Evolutionary conservation across 345 rosid genomes (phyloP).

Genomic region (Populus davidiana): DNA sequence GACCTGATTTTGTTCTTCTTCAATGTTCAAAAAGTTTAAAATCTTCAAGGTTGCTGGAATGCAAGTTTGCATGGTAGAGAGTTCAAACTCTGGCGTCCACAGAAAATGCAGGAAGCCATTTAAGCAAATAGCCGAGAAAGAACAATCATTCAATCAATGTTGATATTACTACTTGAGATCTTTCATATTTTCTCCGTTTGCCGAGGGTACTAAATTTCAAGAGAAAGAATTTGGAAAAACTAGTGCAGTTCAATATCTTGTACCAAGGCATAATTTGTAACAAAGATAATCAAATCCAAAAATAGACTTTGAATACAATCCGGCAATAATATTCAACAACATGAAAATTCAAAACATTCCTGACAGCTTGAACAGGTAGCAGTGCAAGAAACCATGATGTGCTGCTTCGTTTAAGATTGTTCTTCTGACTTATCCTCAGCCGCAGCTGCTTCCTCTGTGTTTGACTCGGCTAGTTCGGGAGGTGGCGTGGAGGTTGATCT

Average conservation of each 20-base stretch:
- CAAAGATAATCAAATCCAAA: neutral
- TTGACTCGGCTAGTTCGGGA: conserved; percentile 42
- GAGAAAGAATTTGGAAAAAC: neutral
- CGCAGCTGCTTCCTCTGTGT: neutral
- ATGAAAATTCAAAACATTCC: neutral
- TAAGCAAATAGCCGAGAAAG: neutral
- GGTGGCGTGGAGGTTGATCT: conserved; percentile 53
- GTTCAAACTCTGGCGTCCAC: neutral
- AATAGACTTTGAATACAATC: neutral
- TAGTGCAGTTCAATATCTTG: neutral
- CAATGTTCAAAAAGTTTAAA: no score
- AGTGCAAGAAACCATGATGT: neutral
- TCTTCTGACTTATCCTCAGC: conserved; percentile 9
- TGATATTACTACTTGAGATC: neutral
- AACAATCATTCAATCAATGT: no score
- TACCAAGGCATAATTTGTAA: neutral
- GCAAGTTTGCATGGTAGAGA: neutral
- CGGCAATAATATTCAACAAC: neutral
- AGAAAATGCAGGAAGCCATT: neutral
- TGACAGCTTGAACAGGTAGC: neutral
- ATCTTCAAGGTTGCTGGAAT: neutral
- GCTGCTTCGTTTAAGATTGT: neutral
- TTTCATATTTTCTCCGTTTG: neutral
- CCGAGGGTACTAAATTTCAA: neutral
- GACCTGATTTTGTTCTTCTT: neutral